These are phyloP conservation scores for Starmerella etchellsii DNA, from an alignment of 805 yeast genomes.

Conservation along the genomic window DNA sequence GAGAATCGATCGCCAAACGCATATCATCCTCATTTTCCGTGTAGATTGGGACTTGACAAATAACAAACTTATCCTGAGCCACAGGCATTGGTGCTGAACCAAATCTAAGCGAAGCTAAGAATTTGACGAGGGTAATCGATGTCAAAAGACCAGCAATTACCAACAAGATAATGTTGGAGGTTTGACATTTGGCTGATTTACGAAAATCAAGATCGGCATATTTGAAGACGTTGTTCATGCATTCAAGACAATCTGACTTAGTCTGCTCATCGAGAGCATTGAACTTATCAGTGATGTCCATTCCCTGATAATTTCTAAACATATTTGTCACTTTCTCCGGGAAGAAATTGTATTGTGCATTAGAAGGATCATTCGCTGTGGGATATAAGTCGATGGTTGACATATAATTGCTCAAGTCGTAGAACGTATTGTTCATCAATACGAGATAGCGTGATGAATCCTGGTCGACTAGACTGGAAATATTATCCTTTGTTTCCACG, in stretches of 20 bases:
- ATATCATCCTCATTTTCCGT: slow-evolving; percentile 46
- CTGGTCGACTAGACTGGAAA: slow-evolving; percentile 18
- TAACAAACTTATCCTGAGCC: slow-evolving; percentile 31
- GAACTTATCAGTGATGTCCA: slow-evolving; percentile 27
- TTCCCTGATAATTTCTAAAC: slow-evolving; percentile 27
- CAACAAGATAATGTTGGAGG: slow-evolving; percentile 30
- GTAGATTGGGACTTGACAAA: slow-evolving; percentile 36
- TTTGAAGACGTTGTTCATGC: slow-evolving; percentile 28
- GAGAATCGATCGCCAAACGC: slow-evolving; percentile 44
- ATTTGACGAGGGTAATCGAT: slow-evolving; percentile 30
- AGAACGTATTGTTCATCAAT: slow-evolving; percentile 27
- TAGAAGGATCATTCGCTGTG: slow-evolving; percentile 15
- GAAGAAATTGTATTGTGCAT: slow-evolving; percentile 27
- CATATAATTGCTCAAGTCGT: slow-evolving; percentile 30
- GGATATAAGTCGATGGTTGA: slow-evolving; percentile 24
- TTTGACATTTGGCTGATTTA: slow-evolving; percentile 30
- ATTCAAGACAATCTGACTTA: slow-evolving; percentile 23
- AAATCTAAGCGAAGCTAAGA: slow-evolving; percentile 30
- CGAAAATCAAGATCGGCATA: slow-evolving; percentile 31
- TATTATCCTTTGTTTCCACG: slow-evolving; percentile 25
- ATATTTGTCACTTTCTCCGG: slow-evolving; percentile 25
- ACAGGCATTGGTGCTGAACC: slow-evolving; percentile 29
- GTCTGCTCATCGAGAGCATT: slow-evolving; percentile 21
- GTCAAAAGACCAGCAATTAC: slow-evolving; percentile 30
- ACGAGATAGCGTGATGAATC: slow-evolving; percentile 24